Evolutionary conservation across 768 basidiomycete genomes (phyloP).

Genomic region (Astraeus odoratus): DNA sequence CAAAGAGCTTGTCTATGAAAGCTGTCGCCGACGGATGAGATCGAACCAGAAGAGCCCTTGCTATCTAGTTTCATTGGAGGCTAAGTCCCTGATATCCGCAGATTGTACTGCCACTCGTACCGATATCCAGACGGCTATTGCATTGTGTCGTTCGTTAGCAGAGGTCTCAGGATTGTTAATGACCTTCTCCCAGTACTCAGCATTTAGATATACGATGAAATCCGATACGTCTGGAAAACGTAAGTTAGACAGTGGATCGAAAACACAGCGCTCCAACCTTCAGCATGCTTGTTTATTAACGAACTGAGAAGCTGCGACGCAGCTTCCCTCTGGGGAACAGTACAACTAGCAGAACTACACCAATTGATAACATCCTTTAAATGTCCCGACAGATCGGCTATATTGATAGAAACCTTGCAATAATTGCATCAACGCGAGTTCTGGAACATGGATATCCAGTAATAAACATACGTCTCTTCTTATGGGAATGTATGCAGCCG

Average conservation of each 20-base stretch:
- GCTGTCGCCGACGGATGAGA: conserved; percentile 52
- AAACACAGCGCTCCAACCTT: conserved; percentile 39
- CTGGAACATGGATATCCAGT: not conserved
- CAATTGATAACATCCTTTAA: conserved; percentile 52
- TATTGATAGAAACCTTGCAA: conserved; percentile 45
- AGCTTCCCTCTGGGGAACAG: conserved; percentile 46
- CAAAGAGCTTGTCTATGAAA: conserved; percentile 60
- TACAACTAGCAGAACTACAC: conserved; percentile 44
- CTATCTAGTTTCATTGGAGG: conserved; percentile 43
- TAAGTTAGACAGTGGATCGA: not conserved
- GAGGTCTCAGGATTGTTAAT: conserved; percentile 32
- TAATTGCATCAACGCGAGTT: not conserved
- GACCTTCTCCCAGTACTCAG: conserved; percentile 42
- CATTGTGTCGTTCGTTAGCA: conserved; percentile 38
- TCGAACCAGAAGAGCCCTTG: conserved; percentile 72
- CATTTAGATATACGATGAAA: conserved; percentile 39
- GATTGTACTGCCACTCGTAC: conserved; percentile 32
- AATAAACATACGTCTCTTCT: conserved; percentile 50
- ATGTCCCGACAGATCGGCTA: conserved; percentile 43
- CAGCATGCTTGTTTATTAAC: conserved; percentile 71
- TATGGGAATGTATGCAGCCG: conserved; percentile 58
- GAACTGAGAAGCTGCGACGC: conserved; percentile 54
- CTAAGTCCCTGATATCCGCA: not conserved
- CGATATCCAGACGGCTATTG: conserved; percentile 63
- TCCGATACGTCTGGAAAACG: conserved; percentile 34